Evolutionary conservation across 1,284 basidiomycete genomes (phyloP).

Genomic region (Cryptococcus maquisensis): DNA sequence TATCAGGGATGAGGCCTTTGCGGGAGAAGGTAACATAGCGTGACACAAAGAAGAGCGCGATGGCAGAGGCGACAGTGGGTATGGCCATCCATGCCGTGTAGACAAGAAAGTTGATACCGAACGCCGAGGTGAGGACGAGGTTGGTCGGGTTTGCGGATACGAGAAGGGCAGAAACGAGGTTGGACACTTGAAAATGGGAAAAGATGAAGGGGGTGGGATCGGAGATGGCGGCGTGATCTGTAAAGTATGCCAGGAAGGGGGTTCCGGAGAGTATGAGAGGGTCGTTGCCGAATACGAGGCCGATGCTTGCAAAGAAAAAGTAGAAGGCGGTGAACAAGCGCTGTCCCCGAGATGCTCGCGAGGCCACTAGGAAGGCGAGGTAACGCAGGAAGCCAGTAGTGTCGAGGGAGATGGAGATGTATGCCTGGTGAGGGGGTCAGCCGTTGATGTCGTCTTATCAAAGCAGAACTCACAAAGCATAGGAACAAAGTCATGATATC

Average conservation of each 20-base stretch:
- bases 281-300: conserved; percentile 83
- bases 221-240: conserved; percentile 61
- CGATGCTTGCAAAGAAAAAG: conserved; percentile 70
- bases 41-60: conserved; percentile 46
- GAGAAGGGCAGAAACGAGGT: conserved; percentile 58
- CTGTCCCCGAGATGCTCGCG: conserved; percentile 59
- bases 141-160: conserved; percentile 53
- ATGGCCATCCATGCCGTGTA: conserved; percentile 48
- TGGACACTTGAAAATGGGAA: conserved; percentile 68
- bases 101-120: conserved; percentile 47
- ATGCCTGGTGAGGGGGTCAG: conserved; percentile 56
- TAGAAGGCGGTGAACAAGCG: conserved; percentile 75
- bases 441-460: no score
- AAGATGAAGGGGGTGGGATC: conserved; percentile 64
- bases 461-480: conserved; percentile 57
- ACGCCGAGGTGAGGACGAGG: conserved; percentile 51
- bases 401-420: conserved; percentile 90
- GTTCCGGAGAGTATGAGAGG: conserved; percentile 77
- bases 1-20: conserved; percentile 46
- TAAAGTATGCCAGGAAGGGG: conserved; percentile 80
- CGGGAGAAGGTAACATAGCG: conserved; percentile 32
- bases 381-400: conserved; percentile 76
- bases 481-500: conserved; percentile 92
- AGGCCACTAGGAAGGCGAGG: conserved; percentile 81
- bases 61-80: conserved; percentile 41